Conservation (phyloP, 208 protist species). For the Trypanosoma avium region DNA sequence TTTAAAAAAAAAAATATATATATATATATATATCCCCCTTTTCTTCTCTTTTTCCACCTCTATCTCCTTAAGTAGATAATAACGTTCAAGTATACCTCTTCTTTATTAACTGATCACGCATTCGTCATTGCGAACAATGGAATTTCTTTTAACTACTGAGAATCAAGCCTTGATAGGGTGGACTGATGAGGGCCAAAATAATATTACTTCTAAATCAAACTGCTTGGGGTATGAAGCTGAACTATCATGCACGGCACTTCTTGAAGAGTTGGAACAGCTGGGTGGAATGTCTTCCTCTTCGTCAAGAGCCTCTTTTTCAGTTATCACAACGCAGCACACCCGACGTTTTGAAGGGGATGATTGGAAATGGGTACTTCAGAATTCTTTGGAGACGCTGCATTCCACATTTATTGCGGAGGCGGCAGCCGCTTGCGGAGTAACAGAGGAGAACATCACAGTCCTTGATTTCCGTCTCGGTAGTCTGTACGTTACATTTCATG, state of each 20-base stretch:
- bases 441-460: slow-evolving; percentile 38
- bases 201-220: neutral
- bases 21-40: too few species aligned
- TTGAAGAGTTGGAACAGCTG: neutral
- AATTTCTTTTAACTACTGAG: too few species aligned
- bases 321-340: slow-evolving; percentile 35
- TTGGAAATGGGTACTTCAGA: slow-evolving; percentile 57
- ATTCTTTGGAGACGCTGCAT: slow-evolving; percentile 34
- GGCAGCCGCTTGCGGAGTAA: slow-evolving; percentile 43
- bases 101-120: too few species aligned
- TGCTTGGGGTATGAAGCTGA: neutral
- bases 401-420: slow-evolving; percentile 63
- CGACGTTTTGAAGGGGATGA: slow-evolving; percentile 80
- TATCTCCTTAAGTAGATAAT: too few species aligned
- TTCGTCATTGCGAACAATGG: too few species aligned
- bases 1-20: too few species aligned
- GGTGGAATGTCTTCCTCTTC: slow-evolving; percentile 26
- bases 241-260: neutral
- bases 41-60: too few species aligned
- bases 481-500: slow-evolving; percentile 81
- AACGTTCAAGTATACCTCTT: too few species aligned
- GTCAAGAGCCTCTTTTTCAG: neutral
- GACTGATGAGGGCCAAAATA: neutral
- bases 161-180: neutral
- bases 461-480: slow-evolving; percentile 77